These are phyloP conservation scores for Barnettozyma pratensis DNA, from an alignment of 805 yeast species.

Conservation along the genomic window DNA sequence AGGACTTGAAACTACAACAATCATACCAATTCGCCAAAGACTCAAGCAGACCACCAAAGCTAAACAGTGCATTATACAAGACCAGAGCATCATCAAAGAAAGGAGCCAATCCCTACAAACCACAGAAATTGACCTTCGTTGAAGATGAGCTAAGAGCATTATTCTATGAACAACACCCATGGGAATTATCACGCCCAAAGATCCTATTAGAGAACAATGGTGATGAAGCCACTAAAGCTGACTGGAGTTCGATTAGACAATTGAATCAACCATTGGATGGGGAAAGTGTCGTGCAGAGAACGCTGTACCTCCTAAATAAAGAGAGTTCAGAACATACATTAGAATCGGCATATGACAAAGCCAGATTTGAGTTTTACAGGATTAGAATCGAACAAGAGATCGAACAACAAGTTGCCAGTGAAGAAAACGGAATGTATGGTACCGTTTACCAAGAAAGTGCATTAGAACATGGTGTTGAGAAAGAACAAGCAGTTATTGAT, in stretches of 20 bases:
- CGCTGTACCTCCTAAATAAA: slow-evolving; percentile 47
- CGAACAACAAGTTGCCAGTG: slow-evolving; percentile 63
- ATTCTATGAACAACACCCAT: slow-evolving; percentile 92
- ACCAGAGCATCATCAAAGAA: slow-evolving; percentile 23
- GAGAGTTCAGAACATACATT: slow-evolving; percentile 25
- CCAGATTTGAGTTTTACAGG: slow-evolving; percentile 84
- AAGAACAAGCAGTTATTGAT: slow-evolving; percentile 67
- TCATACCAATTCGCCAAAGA: slow-evolving; percentile 9
- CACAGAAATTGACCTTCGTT: slow-evolving; percentile 26
- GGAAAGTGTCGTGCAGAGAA: slow-evolving; percentile 78
- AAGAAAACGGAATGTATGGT: slow-evolving; percentile 85
- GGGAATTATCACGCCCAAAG: slow-evolving; percentile 95
- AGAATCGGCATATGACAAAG: slow-evolving; percentile 72
- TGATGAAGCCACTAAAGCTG: slow-evolving; percentile 43
- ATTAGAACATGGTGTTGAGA: slow-evolving; percentile 60
- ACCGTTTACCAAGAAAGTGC: slow-evolving; percentile 60
- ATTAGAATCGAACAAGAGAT: slow-evolving; percentile 81
- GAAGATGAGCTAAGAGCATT: slow-evolving; percentile 78
- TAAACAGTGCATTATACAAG: slow-evolving; percentile 24
- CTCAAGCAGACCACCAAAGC: background rate
- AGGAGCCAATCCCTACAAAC: slow-evolving; percentile 12
- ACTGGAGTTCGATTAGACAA: slow-evolving; percentile 82
- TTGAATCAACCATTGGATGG: slow-evolving; percentile 75
- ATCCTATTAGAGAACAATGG: slow-evolving; percentile 72
- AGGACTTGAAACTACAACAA: slow-evolving; percentile 11